Conservation (phyloP, 441 rosid genomes). For the Erodium moschatum region DNA sequence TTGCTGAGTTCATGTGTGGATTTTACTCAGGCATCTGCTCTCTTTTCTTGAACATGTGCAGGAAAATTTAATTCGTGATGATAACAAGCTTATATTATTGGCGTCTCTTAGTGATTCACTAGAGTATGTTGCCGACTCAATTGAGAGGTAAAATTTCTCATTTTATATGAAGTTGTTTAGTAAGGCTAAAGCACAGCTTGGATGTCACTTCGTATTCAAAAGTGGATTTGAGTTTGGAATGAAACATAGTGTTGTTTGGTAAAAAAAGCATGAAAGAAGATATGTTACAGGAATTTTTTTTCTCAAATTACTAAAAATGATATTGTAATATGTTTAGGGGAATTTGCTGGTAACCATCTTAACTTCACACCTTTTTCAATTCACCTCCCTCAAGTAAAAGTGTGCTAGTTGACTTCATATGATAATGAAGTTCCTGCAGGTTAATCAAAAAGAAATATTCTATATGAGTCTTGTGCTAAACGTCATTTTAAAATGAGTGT, state of each 20-base stretch:
- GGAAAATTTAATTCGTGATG: slow-evolving; percentile 96
- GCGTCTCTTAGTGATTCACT: slow-evolving; percentile 98
- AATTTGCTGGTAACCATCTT: too few relatives aligned
- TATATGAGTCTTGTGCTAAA: not conserved
- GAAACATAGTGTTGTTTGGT: not conserved
- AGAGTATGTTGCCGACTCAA: slow-evolving; percentile 91
- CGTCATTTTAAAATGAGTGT: not conserved
- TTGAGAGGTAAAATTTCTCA: slow-evolving; percentile 55
- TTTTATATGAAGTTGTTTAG: not conserved
- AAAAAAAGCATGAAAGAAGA: too few relatives aligned
- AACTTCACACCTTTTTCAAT: too few relatives aligned
- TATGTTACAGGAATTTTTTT: too few relatives aligned
- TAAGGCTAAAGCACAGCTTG: not conserved
- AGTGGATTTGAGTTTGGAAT: not conserved
- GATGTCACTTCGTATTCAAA: not conserved
- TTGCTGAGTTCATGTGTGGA: not conserved
- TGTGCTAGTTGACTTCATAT: too few relatives aligned
- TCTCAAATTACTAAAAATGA: too few relatives aligned
- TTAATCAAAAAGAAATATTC: not conserved
- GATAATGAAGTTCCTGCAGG: not conserved
- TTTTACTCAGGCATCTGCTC: not conserved
- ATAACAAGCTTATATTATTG: slow-evolving; percentile 78
- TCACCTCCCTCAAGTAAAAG: too few relatives aligned
- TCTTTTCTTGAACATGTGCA: slow-evolving; percentile 21
- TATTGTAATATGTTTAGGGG: too few relatives aligned